Base-by-base conservation (phyloP, 202 grass and related monocot genomes). In the Panicum hallii region DNA sequence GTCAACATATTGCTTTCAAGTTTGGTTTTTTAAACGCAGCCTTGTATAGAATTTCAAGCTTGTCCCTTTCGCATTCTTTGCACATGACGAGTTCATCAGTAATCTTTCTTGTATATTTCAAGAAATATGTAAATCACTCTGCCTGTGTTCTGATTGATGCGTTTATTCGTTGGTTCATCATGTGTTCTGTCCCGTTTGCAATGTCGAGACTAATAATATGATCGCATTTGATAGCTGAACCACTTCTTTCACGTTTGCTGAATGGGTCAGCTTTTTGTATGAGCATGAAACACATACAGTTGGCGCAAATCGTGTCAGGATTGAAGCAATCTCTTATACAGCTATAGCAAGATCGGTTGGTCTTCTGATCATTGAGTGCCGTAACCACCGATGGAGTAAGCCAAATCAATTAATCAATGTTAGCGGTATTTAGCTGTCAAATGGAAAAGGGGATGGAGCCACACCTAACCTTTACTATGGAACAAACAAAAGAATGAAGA, bases 1-100 rank as follows among this genome's bases (percentile, higher is more conserved):
- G 85, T 77, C 67, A 61, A 87, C 64, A 60, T 46, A 65, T 83
- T 80, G 74, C 15, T 90, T 92, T 70, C 63, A 72, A 58, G 48
- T 26, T 64, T 74, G 52, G 20, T 3, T 23, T 46, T 76, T 76
- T 22, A 28, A 47, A 52, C 0, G 30, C 8, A 41, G 5, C 10
- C 17, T 6, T 76, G 75, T 80, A 75, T 64, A 90, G 84, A 64
- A 68, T n/a, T 55, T 11, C 11, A 20, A 63, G 28, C 36, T 38
- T 38, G 46, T 45, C 20, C n/a, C 57, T 64, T 69, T 63, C 36
- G 63, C n/a, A 36, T 69, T 67, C 15, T 45, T 77, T 42, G 13
- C 70, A 44, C 14, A 57, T 30, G 50, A 56, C 3, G 81, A 65
- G 15, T 61, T 67, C 32, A 20, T 40, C 16, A 17, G 65, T 78